These are phyloP conservation scores for Lantana camara DNA, from an alignment of 257 asterid species.

Conservation along the genomic window DNA sequence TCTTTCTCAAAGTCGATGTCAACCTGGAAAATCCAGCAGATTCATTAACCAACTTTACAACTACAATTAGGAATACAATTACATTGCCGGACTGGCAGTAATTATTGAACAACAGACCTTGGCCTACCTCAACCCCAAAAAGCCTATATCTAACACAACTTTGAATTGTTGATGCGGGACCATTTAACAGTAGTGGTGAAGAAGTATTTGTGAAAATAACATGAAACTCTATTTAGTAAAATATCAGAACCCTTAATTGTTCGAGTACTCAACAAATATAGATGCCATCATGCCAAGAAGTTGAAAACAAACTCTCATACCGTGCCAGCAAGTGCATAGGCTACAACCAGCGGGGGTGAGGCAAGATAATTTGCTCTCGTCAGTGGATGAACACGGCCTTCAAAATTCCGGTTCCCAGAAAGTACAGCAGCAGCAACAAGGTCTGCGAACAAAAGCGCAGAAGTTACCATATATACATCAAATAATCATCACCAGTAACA, in stretches of 20 bases:
- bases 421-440: constrained; percentile 75
- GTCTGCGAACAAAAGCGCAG: constrained; percentile 35
- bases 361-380: constrained; percentile 81
- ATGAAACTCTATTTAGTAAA: not conserved
- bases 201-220: not conserved
- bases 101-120: not conserved
- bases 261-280: not conserved
- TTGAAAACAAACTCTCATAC: constrained; percentile 30
- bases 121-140: not conserved
- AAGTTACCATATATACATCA: not conserved
- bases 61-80: too few relatives aligned
- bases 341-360: constrained; percentile 72
- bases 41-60: too few relatives aligned
- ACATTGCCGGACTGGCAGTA: too few relatives aligned
- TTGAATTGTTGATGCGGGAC: too few relatives aligned
- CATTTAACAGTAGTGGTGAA: too few relatives aligned
- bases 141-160: too few relatives aligned
- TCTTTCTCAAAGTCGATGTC: constrained; percentile 90
- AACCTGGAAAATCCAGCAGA: constrained; percentile 51
- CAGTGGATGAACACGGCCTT: constrained; percentile 77
- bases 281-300: not conserved
- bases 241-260: not conserved
- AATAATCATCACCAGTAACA: not conserved
- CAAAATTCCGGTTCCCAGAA: constrained; percentile 80
- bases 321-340: constrained; percentile 83